Evolutionary conservation across 2,329 filamentous ascomycete species (phyloP), one percentile per base, ranked within the genome.

Genomic region (Cladorrhinum sp.): DNA sequence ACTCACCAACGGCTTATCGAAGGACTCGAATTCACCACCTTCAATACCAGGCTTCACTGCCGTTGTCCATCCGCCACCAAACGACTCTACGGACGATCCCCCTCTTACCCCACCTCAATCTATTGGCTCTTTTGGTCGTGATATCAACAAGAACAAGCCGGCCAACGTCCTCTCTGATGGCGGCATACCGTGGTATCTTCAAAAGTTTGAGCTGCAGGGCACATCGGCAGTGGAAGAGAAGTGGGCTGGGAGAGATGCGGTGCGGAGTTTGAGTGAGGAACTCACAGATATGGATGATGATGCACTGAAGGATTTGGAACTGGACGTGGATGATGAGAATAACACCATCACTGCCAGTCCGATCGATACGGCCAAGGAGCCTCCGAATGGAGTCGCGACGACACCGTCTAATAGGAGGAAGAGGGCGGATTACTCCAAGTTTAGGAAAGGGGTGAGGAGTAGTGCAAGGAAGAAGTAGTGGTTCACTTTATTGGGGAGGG

Each of bases 261-360:
- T 80, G 36, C 77, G 82, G 25, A 79, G 78, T 67, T 86, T 93
- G 74, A 96, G 91, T 68, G 93, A 96, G 74, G 91, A 93, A 67
- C 81, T 97, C 22, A 96, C 90, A 59, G 93, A 97, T 71, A 86
- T 97, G 72, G 93, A 96, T 68, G 93, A 97, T 65, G 92, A 96
- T 55, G 91, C 93, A 75, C 79, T 96, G 60, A 87, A 90, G 68
- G 91, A 89, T 32, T 77, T 92, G 32, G 81, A 77, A 32, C 78
- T 79, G 53, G 82, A 84, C 64, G 77, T 85, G 27, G 80, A 81
- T 65, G 78, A 81, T 57, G 66, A 62, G 41, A 25, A 56, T 18
- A 73, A 74, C 61, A 79, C 75, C 23, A 78, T 78, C 57, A 77
- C 74, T 9, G 76, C 76, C 2, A 76, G 76, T n/a, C 68, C 62